phyloP scores from a whole-genome alignment of 1,284 basidiomycete genomes.

The Thecaphora thlaspeos region DNA sequence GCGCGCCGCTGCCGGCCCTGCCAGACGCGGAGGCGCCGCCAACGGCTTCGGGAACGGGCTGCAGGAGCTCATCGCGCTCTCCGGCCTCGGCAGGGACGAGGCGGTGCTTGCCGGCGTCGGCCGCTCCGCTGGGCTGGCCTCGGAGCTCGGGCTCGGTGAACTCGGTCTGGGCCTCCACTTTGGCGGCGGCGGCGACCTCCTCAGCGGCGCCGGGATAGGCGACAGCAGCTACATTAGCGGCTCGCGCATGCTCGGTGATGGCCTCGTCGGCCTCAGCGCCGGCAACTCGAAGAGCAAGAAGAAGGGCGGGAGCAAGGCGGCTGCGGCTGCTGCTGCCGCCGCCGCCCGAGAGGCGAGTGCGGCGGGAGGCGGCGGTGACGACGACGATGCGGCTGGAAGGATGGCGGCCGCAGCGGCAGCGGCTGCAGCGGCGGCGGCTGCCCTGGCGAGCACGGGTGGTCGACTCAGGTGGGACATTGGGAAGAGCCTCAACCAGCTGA shows the following conservation, averaged over 20 bases:
- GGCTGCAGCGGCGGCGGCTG: conserved; percentile 26
- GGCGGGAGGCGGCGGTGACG: conserved; percentile 20
- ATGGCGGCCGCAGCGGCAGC: conserved; percentile 30
- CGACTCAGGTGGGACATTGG: conserved; percentile 53
- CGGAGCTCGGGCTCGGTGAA: conserved; percentile 14
- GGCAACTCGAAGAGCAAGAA: conserved; percentile 32
- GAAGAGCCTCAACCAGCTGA: conserved; percentile 52
- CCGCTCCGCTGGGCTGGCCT: not conserved
- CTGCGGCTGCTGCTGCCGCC: conserved; percentile 26
- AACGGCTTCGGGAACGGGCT: conserved; percentile 16
- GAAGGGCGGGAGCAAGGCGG: conserved; percentile 23
- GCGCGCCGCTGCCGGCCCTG: not conserved
- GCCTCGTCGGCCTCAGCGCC: conserved; percentile 22
- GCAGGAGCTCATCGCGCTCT: conserved; percentile 37
- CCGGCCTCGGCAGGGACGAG: conserved; percentile 35
- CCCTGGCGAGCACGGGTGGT: conserved; percentile 42
- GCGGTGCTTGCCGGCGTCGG: conserved; percentile 8
- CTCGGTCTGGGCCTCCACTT: conserved; percentile 26
- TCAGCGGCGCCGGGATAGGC: conserved; percentile 40
- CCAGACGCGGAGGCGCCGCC: conserved; percentile 5
- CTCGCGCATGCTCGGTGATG: conserved; percentile 15
- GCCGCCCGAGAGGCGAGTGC: conserved; percentile 33
- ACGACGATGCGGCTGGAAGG: conserved; percentile 35
- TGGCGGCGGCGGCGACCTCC: conserved; percentile 30
- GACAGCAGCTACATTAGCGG: conserved; percentile 45